These are phyloP conservation scores for Meira nashicola DNA, from an alignment of 1,284 basidiomycete genomes.

Conservation along the genomic window DNA sequence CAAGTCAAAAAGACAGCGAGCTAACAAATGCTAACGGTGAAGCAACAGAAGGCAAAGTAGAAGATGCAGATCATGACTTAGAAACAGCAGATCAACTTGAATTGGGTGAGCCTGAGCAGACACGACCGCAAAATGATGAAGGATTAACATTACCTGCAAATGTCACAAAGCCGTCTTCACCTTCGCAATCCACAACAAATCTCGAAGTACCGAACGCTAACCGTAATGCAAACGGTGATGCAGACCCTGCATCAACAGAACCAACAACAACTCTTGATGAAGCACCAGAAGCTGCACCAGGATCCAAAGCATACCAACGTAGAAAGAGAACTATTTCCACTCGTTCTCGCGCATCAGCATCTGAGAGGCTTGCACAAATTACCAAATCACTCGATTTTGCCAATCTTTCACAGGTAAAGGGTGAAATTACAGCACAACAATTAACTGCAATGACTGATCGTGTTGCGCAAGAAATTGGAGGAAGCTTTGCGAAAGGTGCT, in stretches of 20 bases:
- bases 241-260: constrained; percentile 11
- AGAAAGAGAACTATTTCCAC: constrained; percentile 35
- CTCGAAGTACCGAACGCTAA: too few species aligned
- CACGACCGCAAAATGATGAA: too few species aligned
- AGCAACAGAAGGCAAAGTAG: too few species aligned
- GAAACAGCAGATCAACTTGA: too few species aligned
- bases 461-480: not conserved
- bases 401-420: constrained; percentile 48
- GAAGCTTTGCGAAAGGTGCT: constrained; percentile 22
- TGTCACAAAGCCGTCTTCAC: too few species aligned
- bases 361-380: constrained; percentile 39
- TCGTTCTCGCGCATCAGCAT: constrained; percentile 34
- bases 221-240: not conserved
- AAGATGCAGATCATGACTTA: too few species aligned
- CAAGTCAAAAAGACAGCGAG: too few species aligned
- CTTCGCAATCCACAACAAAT: too few species aligned
- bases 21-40: too few species aligned
- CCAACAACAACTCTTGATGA: constrained; percentile 12
- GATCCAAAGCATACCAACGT: constrained; percentile 32
- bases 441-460: constrained; percentile 8
- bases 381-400: constrained; percentile 49
- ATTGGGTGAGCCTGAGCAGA: too few species aligned
- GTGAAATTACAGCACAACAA: constrained; percentile 34
- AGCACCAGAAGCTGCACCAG: constrained; percentile 27
- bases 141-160: too few species aligned